Evolutionary conservation across 2,329 filamentous ascomycete species (phyloP), one percentile per base, ranked within the genome.

Genomic region (Cryphonectria carpinicola): DNA sequence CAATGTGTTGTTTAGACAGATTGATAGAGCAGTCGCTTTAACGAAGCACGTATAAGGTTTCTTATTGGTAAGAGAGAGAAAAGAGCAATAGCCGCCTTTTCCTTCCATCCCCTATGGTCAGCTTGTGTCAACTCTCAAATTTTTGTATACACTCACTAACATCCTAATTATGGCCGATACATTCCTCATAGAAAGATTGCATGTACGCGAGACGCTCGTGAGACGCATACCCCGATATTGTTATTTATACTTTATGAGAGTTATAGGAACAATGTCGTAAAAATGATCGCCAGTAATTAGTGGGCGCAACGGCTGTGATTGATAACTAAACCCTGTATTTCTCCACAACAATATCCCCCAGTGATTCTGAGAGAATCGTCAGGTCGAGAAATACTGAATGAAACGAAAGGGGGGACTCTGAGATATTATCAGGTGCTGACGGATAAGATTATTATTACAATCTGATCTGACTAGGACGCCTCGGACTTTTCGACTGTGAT

Each of bases 201-300:
- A 56, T 7, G 52, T 11, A 39, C 10, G 37, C 4, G 11, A 10
- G 22, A 13, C 22, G 52, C 22, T 56, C 4, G 13, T n/a, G 52
- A 10, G 28, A 56, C 13, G 22, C 3, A 11, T 1, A 56, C n/a
- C 0, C 52, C 10, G 52, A 56, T 56, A 43, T 43, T 17, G 11
- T 43, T 11, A 14, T 5, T 2, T 13, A 43, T 17, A 43, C 41
- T 17, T 17, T 17, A 43, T 43, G 41, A 56, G 35, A 28, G 3
- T 54, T 3, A 64, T 67, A n/a, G 65, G 54, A 37, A 43, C 41
- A 2, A 71, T 73, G 22, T 49, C 22, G 22, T 19, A 11, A 10
- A n/a, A n/a, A n/a, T 43, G 41, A 49, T 11, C 22, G 2, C 19
- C 2, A n/a, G 43, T 49, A 11, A 19, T 8, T 49, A 11, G 43